phyloP scores from a whole-genome alignment of 768 basidiomycete species.

The Rhizopogon vesiculosus region DNA sequence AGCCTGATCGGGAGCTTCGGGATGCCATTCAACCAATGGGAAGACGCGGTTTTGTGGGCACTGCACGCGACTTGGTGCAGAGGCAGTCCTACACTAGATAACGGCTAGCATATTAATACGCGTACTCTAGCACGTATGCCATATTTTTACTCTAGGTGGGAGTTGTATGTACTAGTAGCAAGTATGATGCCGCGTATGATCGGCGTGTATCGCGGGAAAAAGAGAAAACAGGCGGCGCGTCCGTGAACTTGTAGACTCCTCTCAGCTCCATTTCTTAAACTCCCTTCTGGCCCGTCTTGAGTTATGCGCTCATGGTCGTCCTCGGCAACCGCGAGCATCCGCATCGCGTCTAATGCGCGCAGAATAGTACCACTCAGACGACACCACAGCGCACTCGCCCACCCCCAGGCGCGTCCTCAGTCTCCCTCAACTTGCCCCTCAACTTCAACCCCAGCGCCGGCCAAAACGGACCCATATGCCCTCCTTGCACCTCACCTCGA shows the following conservation, averaged over 20 bases:
- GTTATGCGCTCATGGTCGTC: conserved; percentile 16
- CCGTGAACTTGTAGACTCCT: background rate
- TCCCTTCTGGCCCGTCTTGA: conserved; percentile 2
- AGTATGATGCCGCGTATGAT: background rate
- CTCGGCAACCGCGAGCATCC: conserved; percentile 9
- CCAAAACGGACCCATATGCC: conserved; percentile 54
- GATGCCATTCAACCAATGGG: background rate
- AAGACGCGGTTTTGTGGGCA: background rate
- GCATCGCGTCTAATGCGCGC: conserved; percentile 10
- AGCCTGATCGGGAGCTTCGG: no score
- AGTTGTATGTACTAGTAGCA: no score
- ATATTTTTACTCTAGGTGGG: background rate
- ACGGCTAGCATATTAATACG: background rate
- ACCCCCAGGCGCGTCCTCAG: conserved; percentile 26
- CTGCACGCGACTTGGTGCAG: background rate
- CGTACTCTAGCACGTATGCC: background rate
- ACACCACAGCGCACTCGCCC: conserved; percentile 35
- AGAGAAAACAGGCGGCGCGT: background rate
- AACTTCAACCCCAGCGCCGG: conserved; percentile 7
- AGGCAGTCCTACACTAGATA: no score
- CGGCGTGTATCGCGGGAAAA: conserved; percentile 1
- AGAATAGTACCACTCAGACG: conserved; percentile 16
- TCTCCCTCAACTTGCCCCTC: conserved; percentile 4
- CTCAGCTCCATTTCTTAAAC: no score
- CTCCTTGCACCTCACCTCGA: conserved; percentile 72